A percentile compares a stretch with the other conserved stretches of the same genome.
Evolutionary conservation across 768 basidiomycete species (phyloP).

Genomic region (Boletus rubescentipes): DNA sequence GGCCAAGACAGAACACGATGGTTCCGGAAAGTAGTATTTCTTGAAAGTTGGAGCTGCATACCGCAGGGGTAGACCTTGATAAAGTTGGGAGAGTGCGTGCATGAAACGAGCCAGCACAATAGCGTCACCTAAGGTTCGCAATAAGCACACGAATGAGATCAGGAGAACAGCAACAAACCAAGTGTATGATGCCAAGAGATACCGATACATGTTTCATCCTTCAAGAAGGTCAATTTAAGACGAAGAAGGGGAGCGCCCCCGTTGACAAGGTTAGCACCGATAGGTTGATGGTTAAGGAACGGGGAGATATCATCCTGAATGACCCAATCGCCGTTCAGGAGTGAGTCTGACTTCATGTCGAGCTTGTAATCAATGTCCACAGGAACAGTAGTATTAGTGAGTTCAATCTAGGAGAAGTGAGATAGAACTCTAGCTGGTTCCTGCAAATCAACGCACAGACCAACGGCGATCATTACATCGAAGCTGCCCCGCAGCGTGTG

Average conservation of each 20-base stretch:
- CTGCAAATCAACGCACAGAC: constrained; percentile 17
- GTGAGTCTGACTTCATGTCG: constrained; percentile 2
- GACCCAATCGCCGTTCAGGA: constrained; percentile 27
- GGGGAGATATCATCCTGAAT: constrained; percentile 23
- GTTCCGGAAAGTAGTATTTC: constrained; percentile 23
- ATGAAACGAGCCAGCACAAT: constrained; percentile 29
- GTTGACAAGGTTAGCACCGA: constrained; percentile 17
- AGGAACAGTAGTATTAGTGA: constrained; percentile 18
- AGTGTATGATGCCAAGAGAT: constrained; percentile 37
- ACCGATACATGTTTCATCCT: constrained; percentile 28
- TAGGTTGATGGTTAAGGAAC: constrained; percentile 17
- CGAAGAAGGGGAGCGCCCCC: constrained; percentile 21
- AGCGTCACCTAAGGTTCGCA: constrained; percentile 27
- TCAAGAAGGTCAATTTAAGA: constrained; percentile 29
- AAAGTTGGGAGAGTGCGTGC: constrained; percentile 30
- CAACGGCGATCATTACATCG: constrained; percentile 10
- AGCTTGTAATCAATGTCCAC: constrained; percentile 15
- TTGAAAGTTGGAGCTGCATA: constrained; percentile 23
- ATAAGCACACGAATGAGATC: not conserved
- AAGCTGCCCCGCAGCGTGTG: constrained; percentile 26
- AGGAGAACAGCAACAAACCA: constrained; percentile 16
- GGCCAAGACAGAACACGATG: constrained; percentile 8
- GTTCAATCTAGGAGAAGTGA: constrained; percentile 20
- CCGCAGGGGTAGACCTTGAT: constrained; percentile 20
- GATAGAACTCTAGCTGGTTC: not conserved